Evolutionary conservation across 2,329 filamentous ascomycete genomes (phyloP), one percentile per base, ranked within the genome.

Genomic region (Hymenoscyphus fructigenus): DNA sequence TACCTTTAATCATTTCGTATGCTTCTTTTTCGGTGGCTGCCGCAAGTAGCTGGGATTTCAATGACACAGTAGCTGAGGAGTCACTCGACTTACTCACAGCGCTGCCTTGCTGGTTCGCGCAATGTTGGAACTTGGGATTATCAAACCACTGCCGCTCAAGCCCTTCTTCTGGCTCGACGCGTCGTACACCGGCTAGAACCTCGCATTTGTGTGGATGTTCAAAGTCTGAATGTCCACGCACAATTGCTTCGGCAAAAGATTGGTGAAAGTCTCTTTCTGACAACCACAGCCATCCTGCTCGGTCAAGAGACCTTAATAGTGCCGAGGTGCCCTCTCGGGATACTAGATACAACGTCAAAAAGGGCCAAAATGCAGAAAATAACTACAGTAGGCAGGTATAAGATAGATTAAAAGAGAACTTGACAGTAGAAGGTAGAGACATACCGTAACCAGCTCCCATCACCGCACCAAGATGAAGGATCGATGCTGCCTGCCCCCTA

Each of bases 161-260:
- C 0, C 34, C 26, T 41, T 50, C 59, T 20, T 60, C 59, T 7
- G 41, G 28, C 10, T 60, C 32, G 14, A 60, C 59, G 5, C n/a
- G 41, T 26, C 36, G 41, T 9, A 32, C 38, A 38, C 59, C 59
- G 15, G 32, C 41, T 29, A 60, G 38, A 15, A 60, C 38, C 28
- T 60, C 59, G 3, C 29, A 36, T 32, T 41, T 38, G 17, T 41
- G 57, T 23, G 53, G 53, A 17, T 56, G 17, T 29, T 32, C 41
- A 28, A n/a, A 50, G 23, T 47, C 26, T 32, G 47, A 29, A 32
- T 28, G 17, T 57, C 78, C 76, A 32, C 53, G 26, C n/a, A 74
- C 74, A 9, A 82, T 76, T 0, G 76, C 77, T 65, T 82, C 78
- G 1, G 78, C 77, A 61, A 82, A 78, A 15, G 77, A 63, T 15